A percentile compares a stretch with the other conserved stretches of the same genome.
Evolutionary conservation across 257 asterid genomes (phyloP).

Genomic region (Phtheirospermum japonicum): DNA sequence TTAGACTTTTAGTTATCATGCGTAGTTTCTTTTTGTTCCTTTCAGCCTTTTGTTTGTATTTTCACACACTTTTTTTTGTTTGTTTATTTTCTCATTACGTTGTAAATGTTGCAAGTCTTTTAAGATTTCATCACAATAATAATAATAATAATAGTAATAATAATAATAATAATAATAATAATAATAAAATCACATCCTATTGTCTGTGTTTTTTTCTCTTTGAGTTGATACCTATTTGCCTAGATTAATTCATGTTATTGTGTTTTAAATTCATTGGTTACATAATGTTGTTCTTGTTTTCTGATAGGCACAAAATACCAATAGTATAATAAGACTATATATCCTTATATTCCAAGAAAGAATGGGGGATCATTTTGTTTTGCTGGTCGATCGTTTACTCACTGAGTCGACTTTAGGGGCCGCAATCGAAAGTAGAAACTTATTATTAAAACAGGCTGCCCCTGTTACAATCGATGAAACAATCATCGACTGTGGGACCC

Average conservation of each 20-base stretch:
- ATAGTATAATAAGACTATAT: not conserved
- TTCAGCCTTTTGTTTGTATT: slow-evolving; percentile 12
- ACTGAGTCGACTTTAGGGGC: slow-evolving; percentile 94
- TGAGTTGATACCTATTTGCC: not conserved
- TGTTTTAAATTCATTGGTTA: slow-evolving; percentile 23
- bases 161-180: too few species aligned
- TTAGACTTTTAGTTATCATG: slow-evolving; percentile 7
- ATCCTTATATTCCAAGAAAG: slow-evolving; percentile 21
- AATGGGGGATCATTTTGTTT: slow-evolving; percentile 94
- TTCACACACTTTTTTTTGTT: not conserved
- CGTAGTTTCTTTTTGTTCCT: not conserved
- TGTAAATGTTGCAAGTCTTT: not conserved
- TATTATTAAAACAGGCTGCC: slow-evolving; percentile 34
- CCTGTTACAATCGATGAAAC: slow-evolving; percentile 33
- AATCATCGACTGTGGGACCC: slow-evolving; percentile 31
- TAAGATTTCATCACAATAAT: too few species aligned
- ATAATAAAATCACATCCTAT: not conserved
- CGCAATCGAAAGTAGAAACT: slow-evolving; percentile 67
- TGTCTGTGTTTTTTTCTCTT: not conserved
- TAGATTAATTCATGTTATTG: not conserved
- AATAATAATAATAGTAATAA: too few species aligned
- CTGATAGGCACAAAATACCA: slow-evolving; percentile 25
- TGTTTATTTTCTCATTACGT: not conserved
- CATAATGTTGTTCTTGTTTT: slow-evolving; percentile 22
- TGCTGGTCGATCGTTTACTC: slow-evolving; percentile 91